These are phyloP conservation scores for Houttuynia cordata DNA, from an alignment of 164 flowering plant genomes.

Conservation along the genomic window DNA sequence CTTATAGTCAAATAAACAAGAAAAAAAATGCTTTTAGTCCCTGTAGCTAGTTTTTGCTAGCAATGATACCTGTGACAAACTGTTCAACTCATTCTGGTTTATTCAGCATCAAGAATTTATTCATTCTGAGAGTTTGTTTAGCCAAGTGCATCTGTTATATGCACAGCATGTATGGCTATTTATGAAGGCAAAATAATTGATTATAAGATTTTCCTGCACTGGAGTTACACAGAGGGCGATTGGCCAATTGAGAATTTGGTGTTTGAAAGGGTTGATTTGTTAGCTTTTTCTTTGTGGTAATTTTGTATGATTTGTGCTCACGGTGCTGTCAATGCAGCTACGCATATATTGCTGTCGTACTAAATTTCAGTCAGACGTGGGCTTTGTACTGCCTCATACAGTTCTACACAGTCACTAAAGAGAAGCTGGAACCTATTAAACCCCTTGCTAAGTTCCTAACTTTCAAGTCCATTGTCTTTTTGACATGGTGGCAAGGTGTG, in stretches of 20 bases:
- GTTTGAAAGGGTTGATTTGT: neutral
- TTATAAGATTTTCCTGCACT: no score
- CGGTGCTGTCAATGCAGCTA: slow-evolving; percentile 51
- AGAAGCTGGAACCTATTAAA: slow-evolving; percentile 76
- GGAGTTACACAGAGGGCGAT: neutral
- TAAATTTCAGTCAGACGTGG: slow-evolving; percentile 98
- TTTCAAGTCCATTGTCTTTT: slow-evolving; percentile 91
- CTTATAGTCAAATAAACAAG: no score
- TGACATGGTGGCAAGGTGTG: slow-evolving; percentile 99
- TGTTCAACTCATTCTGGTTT: no score
- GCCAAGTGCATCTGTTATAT: no score
- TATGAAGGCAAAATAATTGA: no score
- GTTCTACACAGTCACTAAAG: slow-evolving; percentile 82
- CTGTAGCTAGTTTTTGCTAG: no score
- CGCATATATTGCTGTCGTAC: slow-evolving; percentile 88
- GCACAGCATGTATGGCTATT: no score
- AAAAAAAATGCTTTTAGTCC: no score
- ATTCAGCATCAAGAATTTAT: no score
- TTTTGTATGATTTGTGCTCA: no score
- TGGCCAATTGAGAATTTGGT: neutral
- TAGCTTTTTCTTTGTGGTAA: neutral
- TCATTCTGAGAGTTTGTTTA: no score
- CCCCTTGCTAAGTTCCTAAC: slow-evolving; percentile 89
- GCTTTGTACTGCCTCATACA: slow-evolving; percentile 95
- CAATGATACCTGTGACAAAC: no score